Conservation (phyloP, 2,329 filamentous ascomycete genomes). For the Colletotrichum somersetense region DNA sequence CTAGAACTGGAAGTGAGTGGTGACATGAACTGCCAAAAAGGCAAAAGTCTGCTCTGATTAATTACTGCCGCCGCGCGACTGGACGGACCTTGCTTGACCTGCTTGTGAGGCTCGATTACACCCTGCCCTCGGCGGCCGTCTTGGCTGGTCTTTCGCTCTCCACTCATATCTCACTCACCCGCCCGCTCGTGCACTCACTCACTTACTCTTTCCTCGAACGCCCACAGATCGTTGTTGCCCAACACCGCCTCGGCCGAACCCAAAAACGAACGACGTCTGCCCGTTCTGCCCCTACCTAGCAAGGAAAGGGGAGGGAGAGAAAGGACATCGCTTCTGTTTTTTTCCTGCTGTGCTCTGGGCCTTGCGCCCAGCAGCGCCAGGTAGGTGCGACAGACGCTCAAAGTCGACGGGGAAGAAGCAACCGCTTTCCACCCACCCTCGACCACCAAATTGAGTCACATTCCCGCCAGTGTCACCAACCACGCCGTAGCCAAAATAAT, state of each 20-base stretch:
- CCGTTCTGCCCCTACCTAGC: slow-evolving; percentile 12
- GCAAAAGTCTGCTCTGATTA: slow-evolving; percentile 29
- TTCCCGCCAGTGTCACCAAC: slow-evolving; percentile 27
- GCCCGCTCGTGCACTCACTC: neutral
- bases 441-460: slow-evolving; percentile 35
- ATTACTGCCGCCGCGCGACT: neutral
- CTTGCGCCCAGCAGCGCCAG: slow-evolving; percentile 34
- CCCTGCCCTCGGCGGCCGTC: neutral
- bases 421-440: slow-evolving; percentile 15
- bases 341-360: slow-evolving; percentile 35
- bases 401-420: slow-evolving; percentile 1
- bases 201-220: neutral
- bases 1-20: slow-evolving; percentile 25
- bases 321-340: slow-evolving; percentile 19
- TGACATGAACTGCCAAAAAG: slow-evolving; percentile 38
- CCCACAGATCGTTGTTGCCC: slow-evolving; percentile 17
- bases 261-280: neutral
- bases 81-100: neutral
- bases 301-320: neutral
- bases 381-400: slow-evolving; percentile 25
- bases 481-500: slow-evolving; percentile 8
- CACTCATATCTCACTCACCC: slow-evolving; percentile 8
- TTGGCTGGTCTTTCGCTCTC: neutral
- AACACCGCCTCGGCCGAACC: slow-evolving; percentile 19
- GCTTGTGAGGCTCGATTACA: slow-evolving; percentile 14